Base-by-base conservation (phyloP, 2,329 filamentous ascomycete genomes). In the Torrubiellomyces zombiae region DNA sequence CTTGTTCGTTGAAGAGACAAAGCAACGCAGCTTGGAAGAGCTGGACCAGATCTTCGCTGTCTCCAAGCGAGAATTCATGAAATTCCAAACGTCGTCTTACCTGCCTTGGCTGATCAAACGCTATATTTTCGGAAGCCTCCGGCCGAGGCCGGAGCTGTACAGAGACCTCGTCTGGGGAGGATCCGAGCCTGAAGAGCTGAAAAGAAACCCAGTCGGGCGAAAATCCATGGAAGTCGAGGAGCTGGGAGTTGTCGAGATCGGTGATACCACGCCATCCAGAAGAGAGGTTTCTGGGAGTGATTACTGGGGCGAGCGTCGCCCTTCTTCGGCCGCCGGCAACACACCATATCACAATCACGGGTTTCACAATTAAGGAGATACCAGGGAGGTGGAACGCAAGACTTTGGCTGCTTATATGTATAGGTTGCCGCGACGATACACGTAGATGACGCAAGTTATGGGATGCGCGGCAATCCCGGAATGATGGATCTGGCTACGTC, bases 1-100 rank as follows among this genome's bases (percentile, higher is more conserved):
- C 36, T 38, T 61, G 1, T 33, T 58, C 4, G 45, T 57, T 6
- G 53, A 57, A 26, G 53, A 58, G 40, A 57, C 53, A 3, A 53
- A 52, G 29, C 38, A 43, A 9, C 43, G 44, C 10, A 53, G 43
- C 13, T 41, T 57, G 10, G 52, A 57, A 27, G 50, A 55, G 18
- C 38, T 58, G 7, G 48, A 53, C 23, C 36, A 44, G 19, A 41
- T 58, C 17, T 58, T 56, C 28, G 49, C 27, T 16, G 39, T 39
- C 18, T 42, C 43, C 7, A 58, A 58, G 34, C 33, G 38, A n/a
- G 35, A 38, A 6, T 58, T 58, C 25, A 45, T 51, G 14, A 34
- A 32, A 4, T 48, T 50, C 25, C 52, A 58, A 33, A 19, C 51
- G 2, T 22, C 29, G 0, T 25, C 33, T 9, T 48, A 53, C 25